These are phyloP conservation scores for Penicillium occitanis DNA, from an alignment of 2,329 filamentous ascomycete genomes.

Conservation along the genomic window DNA sequence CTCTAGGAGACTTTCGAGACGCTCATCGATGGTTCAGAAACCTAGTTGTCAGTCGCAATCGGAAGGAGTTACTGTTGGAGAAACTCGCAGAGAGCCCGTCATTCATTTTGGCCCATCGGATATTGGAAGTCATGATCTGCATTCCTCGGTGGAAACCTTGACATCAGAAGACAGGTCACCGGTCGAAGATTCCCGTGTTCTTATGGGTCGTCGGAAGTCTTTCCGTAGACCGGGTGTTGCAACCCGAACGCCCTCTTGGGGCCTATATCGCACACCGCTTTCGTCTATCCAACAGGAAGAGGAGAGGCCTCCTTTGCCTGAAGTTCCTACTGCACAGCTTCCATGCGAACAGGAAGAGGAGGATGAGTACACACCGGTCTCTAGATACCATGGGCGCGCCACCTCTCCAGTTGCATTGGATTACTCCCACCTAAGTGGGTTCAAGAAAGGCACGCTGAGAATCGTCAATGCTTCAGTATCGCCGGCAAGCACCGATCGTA, in stretches of 20 bases:
- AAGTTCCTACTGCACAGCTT: slow-evolving; percentile 7
- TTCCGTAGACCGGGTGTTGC: slow-evolving; percentile 38
- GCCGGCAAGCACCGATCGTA: slow-evolving; percentile 38
- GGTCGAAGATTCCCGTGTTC: slow-evolving; percentile 27
- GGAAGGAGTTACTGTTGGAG: slow-evolving; percentile 20
- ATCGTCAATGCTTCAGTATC: slow-evolving; percentile 43
- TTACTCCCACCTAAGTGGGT: slow-evolving; percentile 42
- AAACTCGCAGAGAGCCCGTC: slow-evolving; percentile 27
- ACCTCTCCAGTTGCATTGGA: slow-evolving; percentile 32
- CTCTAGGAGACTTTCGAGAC: slow-evolving; percentile 18
- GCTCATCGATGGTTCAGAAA: slow-evolving; percentile 2
- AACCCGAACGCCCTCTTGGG: slow-evolving; percentile 35
- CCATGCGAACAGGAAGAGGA: slow-evolving; percentile 22
- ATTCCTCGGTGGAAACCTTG: slow-evolving; percentile 27
- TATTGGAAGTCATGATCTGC: slow-evolving; percentile 20
- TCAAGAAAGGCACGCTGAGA: slow-evolving; percentile 43
- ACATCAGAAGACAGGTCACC: slow-evolving; percentile 24
- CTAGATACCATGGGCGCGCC: slow-evolving; percentile 24
- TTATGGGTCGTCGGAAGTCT: slow-evolving; percentile 40
- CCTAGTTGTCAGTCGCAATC: slow-evolving; percentile 9
- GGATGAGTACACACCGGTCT: slow-evolving; percentile 21
- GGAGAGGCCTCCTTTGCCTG: slow-evolving; percentile 21
- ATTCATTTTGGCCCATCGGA: slow-evolving; percentile 30
- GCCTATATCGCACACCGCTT: slow-evolving; percentile 24
- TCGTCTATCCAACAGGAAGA: slow-evolving; percentile 30